These are phyloP conservation scores for Saccharomyces cerevisiae DNA, from an alignment of 805 yeast species.

Conservation along the genomic window DNA sequence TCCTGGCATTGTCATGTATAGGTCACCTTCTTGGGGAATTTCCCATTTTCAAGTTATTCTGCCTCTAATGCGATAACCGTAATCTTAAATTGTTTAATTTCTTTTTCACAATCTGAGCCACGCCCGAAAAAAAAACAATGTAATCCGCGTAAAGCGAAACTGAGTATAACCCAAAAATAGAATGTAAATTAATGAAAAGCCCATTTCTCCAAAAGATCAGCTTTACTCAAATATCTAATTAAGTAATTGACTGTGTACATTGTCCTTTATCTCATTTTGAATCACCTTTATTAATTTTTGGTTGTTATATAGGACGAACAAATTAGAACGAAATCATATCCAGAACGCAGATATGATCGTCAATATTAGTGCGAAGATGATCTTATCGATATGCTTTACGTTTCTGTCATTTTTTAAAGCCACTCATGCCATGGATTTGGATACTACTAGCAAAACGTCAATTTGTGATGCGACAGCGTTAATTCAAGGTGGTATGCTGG, in stretches of 20 bases:
- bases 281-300: background rate
- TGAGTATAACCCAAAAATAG: background rate
- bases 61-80: background rate
- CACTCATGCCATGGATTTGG: conserved; percentile 32
- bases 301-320: background rate
- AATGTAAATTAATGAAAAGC: background rate
- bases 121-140: background rate
- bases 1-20: background rate
- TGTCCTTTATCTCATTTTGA: background rate
- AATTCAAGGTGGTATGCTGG: conserved; percentile 53
- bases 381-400: background rate
- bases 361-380: background rate
- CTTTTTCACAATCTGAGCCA: background rate
- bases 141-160: background rate
- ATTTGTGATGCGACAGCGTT: conserved; percentile 49
- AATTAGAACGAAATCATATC: background rate
- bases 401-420: background rate
- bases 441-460: conserved; percentile 35
- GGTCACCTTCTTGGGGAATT: background rate
- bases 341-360: background rate
- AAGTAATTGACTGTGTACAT: background rate
- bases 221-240: background rate
- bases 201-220: background rate
- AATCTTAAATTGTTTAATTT: background rate
- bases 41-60: background rate